Evolutionary conservation across 192 early-diverging fungal species (phyloP), one percentile per base, ranked within the genome.

Genomic region (Backusella parvicylindrica): DNA sequence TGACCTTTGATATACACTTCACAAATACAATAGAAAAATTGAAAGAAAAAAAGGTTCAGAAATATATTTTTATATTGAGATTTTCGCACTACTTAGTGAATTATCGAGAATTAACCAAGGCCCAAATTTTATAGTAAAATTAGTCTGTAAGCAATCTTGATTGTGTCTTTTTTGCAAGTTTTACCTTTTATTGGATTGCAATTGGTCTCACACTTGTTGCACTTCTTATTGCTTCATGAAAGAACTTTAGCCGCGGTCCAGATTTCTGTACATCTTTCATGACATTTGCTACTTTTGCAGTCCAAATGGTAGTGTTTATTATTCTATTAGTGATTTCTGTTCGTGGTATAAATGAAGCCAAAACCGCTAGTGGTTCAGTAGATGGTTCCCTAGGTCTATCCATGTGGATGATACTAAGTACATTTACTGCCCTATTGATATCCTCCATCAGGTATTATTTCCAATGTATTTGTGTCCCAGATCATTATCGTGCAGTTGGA

Each of bases 351-450:
- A 71, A 77, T 50, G 41, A 65, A n/a, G 70, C 43, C 31, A 72
- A 41, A 12, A 41, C 26, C 11, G 64, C 43, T 9, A 36, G 49
- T 43, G 35, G 33, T 23, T 38, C 32, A 36, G 47, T 23, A 1
- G 32, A 23, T 47, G 76, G 76, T 41, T 37, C 37, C n/a, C 47
- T 72, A 26, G 76, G 76, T 37, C 70, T 63, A 31, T 71, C 64
- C 53, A 67, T 43, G 15, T 77, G 76, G 76, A 77, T 77, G 76
- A 72, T 38, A 18, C 40, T 77, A 15, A 71, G 76, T 36, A 71
- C 76, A 35, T 63, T 71, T 23, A 33, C 53, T 60, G 70, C 31
- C 11, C 64, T 77, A 15, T 63, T 77, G n/a, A 23, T 72, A 9
- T 65, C 64, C 13, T 77, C 76, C 40, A 23, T 64, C 11, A 70